Conservation (phyloP, 108 stramenopile species). For the Skeletonema costatum region DNA sequence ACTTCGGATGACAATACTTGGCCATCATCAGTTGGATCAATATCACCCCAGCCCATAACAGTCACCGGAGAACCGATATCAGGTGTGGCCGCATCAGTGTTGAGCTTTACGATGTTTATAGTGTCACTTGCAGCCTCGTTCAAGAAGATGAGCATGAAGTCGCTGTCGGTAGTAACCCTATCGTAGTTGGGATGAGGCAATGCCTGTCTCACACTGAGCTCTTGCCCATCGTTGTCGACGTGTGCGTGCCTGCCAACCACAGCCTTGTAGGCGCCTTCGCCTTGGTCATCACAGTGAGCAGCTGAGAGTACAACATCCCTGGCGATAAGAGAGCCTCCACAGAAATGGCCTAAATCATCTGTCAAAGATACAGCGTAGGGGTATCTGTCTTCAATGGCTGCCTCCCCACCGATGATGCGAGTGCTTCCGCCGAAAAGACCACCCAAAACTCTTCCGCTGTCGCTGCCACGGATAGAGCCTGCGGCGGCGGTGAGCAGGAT, state of each 20-base stretch:
- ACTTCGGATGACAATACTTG: background rate
- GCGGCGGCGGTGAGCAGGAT: background rate
- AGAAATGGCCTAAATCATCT: constrained; percentile 17
- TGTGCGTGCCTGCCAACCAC: constrained; percentile 18
- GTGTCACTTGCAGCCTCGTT: constrained; percentile 13
- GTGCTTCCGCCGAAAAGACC: background rate
- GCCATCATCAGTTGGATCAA: background rate
- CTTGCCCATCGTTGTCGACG: constrained; percentile 4
- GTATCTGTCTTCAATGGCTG: constrained; percentile 5
- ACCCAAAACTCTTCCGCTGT: background rate
- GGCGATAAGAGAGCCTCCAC: constrained; percentile 29
- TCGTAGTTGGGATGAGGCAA: constrained; percentile 25
- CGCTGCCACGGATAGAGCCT: background rate
- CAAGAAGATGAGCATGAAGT: constrained; percentile 35
- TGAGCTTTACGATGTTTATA: constrained; percentile 16
- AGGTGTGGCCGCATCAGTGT: constrained; percentile 4
- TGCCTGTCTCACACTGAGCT: constrained; percentile 8
- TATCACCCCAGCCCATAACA: constrained; percentile 59
- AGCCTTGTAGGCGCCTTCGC: background rate
- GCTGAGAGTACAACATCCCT: constrained; percentile 16
- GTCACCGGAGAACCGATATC: constrained; percentile 26
- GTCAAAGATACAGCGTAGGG: constrained; percentile 22
- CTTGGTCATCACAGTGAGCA: constrained; percentile 4
- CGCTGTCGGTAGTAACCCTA: constrained; percentile 9
- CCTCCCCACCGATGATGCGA: constrained; percentile 23